A percentile compares a stretch with the other conserved stretches of the same genome.
Evolutionary conservation across 2,329 filamentous ascomycete genomes (phyloP).

Genomic region (Fusarium illudens): DNA sequence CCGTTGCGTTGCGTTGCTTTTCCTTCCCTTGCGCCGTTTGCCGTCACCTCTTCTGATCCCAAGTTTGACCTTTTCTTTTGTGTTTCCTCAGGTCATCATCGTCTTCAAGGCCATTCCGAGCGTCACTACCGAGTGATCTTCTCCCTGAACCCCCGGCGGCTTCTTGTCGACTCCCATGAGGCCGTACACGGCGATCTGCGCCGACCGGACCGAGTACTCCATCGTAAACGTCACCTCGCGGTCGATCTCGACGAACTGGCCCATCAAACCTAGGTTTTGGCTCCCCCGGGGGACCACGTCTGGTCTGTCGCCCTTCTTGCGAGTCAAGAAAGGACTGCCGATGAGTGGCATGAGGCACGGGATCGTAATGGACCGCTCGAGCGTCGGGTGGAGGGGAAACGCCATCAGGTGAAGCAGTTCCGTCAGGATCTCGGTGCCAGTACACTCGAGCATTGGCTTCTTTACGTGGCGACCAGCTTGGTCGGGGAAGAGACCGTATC

Average conservation of each 20-base stretch:
- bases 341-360: conserved; percentile 40
- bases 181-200: conserved; percentile 39
- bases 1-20: neutral
- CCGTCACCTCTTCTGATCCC: neutral
- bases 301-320: conserved; percentile 39
- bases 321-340: conserved; percentile 39
- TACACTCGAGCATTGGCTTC: conserved; percentile 41
- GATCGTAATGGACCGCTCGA: conserved; percentile 35
- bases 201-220: conserved; percentile 42
- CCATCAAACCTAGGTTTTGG: conserved; percentile 40
- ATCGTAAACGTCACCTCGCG: conserved; percentile 42
- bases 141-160: conserved; percentile 31
- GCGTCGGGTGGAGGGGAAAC: conserved; percentile 36
- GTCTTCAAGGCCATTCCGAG: conserved; percentile 42
- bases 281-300: conserved; percentile 36
- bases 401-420: conserved; percentile 39
- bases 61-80: neutral
- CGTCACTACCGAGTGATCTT: conserved; percentile 36
- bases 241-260: conserved; percentile 42
- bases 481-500: conserved; percentile 40
- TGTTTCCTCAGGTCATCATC: conserved; percentile 34
- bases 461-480: conserved; percentile 36
- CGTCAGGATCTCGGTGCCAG: conserved; percentile 38
- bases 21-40: neutral
- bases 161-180: conserved; percentile 38